Evolutionary conservation across 139 green algal genomes (phyloP), one percentile per base, ranked within the genome.

Genomic region (Chara braunii): DNA sequence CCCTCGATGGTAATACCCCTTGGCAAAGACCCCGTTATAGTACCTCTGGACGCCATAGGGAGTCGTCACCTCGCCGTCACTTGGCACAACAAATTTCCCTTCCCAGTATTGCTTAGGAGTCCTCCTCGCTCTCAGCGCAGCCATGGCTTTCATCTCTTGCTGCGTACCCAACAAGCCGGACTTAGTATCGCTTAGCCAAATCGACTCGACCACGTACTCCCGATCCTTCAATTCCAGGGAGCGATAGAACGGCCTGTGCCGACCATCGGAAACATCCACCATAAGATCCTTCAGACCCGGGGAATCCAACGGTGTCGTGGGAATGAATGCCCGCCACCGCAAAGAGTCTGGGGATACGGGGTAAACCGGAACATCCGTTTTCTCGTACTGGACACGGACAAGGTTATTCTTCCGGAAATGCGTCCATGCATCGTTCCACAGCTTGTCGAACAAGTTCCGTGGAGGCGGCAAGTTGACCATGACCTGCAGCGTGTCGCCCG

Each of bases 1-100:
- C 3, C 74, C 74, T 24, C 59, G 26, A 35, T 81, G 74, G 48
- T 72, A 81, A 55, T 81, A 81, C 64, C 50, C 33, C 12, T 81
- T 40, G 3, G 60, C 60, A 66, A 81, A 81, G 23, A 61, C 48
- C 37, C 74, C 74, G 62, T 81, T 81, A 63, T 81, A 81, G 60
- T 71, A 81, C 3, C 74, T 50, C 45, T 70, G 44, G 31, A 74
- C 33, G 22, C 74, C 74, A 51, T 80, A 81, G 43, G 52, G 37
- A 4, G 74, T 80, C 29, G 72, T 80, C 3, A 80, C 43, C 4
- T 61, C 58, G 12, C 59, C 71, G 2, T 76, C 35, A n/a, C 22
- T 48, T 3, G 72, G 72, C 32, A 35, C 23, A 14, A 34, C 3
- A 24, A 81, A 67, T 7, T 60, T 51, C 1, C 45, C 44, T 12